Base-by-base conservation (phyloP, 2,329 filamentous ascomycete genomes). In the Tolypocladium cylindrosporum region DNA sequence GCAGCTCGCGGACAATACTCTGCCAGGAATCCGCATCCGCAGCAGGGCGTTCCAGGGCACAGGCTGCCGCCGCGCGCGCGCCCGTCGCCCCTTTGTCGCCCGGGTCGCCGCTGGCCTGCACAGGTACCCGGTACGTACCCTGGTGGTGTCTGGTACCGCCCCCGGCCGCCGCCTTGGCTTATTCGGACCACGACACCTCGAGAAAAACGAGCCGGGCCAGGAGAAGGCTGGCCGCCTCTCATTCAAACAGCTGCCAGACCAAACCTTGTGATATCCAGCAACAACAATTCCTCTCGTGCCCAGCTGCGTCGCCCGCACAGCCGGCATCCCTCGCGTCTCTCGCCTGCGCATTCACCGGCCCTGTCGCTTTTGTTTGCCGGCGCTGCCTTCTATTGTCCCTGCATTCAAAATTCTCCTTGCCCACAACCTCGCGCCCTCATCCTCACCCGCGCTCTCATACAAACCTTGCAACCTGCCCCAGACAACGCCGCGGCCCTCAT, bases 111-210 rank as follows among this genome's bases (percentile, higher is more conserved):
- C 36, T 43, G 27, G 51, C 41, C 54, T 34, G 41, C 14, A 13
- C 31, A 45, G 37, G 57, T 58, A 56, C 45, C 54, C 21, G 53
- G 24, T 55, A 55, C 43, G 43, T 58, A 55, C 53, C 42, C 3
- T 3, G 19, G 36, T 9, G 42, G 19, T 31, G 27, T 36, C 42
- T 14, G 55, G 40, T 43, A 53, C 27, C 41, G 36, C 56, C 39
- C 39, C 41, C 41, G 37, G 55, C n/a, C 31, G 50, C 27, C 42
- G 43, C 55, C 52, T 60, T 68, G 70, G 70, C 70, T 71, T 72
- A 71, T 72, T 72, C 70, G 68, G 69, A 71, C 70, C 69, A 72
- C 69, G 70, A 72, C 70, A 72, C 66, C 69, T 71, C 63, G 66
- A 71, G 67, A 72, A 72, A 72, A 71, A 65, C 69, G 64, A 37